Base-by-base conservation (phyloP, 352 stramenopile species). In the Globisporangium canariense region DNA sequence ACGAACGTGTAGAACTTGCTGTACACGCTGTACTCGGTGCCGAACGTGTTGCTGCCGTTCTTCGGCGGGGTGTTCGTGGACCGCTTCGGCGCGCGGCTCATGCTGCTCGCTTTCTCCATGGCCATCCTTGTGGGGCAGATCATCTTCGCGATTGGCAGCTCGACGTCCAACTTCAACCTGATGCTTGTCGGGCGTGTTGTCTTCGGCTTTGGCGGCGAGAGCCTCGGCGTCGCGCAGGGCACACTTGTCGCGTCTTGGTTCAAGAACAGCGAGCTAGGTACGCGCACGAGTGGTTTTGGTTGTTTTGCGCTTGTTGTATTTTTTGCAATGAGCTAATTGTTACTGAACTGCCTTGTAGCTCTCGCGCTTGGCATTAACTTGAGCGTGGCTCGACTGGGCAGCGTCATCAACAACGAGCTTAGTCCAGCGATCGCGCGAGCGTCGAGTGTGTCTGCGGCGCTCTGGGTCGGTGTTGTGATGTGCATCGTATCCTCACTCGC, bases 231-330 rank as follows among this genome's bases (percentile, higher is more conserved):
- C 9, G 91, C 89, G 9, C 86, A 97, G 61, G 91, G 83, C 18
- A 97, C 93, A 6, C 79, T 98, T 6, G 75, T 98, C 2, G 89
- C 90, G 2, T 87, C 89, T 9, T 98, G 94, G 94, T 98, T 98
- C 70, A 89, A 93, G 61, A 95, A 94, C 61, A 96, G 82, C 65
- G 92, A 98, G 51, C 67, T 98, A 0, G 78, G 79, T 88, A 56
- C 11, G 14, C 32, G 14, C 14, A 40, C 25, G 6, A 20, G 22
- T 6, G 25, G 6, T 3, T 10, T 55, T 14, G 4, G 18, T 56
- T 34, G 7, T 16, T 13, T 34, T 34, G 10, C 9, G 28, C 18
- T 11, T 45, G 30, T 49, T 64, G n/a, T 64, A 14, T 25, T 13
- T 8, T 18, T 28, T 8, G 6, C 5, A 54, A 43, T 50, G 9